Base-by-base conservation (phyloP, 768 basidiomycete genomes). In the Crassisporium funariophilum region DNA sequence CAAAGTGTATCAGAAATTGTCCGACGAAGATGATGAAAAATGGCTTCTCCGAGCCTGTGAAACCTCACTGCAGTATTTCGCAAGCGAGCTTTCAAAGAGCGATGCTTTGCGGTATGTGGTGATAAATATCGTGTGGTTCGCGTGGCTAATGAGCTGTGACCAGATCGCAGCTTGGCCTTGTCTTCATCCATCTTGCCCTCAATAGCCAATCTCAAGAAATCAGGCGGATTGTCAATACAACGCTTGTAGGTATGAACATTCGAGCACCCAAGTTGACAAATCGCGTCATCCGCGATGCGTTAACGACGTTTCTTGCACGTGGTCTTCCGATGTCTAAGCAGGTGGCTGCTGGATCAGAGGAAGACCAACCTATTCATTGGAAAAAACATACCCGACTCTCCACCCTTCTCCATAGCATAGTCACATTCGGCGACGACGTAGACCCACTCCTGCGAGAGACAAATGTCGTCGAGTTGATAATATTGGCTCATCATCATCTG, bases 21-120 rank as follows among this genome's bases (percentile, higher is more conserved):
- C 71, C 5, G 76, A 81, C 5, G 55, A 73, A 0, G 75, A 76
- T 2, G 91, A 91, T 12, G 83, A 91, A 45, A 57, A 54, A 10
- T 97, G 94, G 95, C 66, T 97, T 1, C 67, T 91, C 11, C 77
- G 84, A 23, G 86, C 88, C 0, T 61, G 75, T 7, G 74, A 85
- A 44, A 78, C 75, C 3, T 66, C 76, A 2, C 46, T 83, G 6
- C 54, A 64, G 4, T 75, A 64, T 59, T 79, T 81, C 56, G 70
- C 70, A 34, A 49, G 56, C 1, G 81, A 87, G 5, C 60, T 89
- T 1, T 25, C 46, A 17, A 82, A 81, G 53, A 79, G 74, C 46
- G 80, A 78, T 41, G 52, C 70, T 2, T 55, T 84, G n/a, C 71
- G 86, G 85, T 85, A 46, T 35, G 75, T 67, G 19, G 15, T n/a